Conservation (phyloP, 345 rosid species). For the Populus pruinosa region DNA sequence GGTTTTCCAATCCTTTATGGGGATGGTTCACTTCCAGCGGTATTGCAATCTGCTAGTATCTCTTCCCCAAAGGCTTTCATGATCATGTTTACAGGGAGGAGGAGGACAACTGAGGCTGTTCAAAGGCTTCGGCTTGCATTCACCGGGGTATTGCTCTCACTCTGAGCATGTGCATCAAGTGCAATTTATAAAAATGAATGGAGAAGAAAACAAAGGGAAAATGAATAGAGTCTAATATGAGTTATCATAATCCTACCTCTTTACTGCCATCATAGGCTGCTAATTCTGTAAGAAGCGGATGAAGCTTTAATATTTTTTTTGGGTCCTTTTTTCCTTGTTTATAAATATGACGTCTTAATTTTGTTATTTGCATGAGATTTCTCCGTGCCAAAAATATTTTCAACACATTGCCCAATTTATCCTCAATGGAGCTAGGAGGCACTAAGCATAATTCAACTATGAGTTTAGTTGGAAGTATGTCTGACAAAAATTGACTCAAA, state of each 20-base stretch:
- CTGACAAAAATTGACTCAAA: too few species aligned
- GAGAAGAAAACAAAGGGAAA: background rate
- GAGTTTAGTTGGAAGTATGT: too few species aligned
- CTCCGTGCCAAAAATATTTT: background rate
- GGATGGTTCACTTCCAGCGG: conserved; percentile 83
- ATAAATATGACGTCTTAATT: too few species aligned
- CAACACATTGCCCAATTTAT: background rate
- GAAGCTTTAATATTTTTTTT: background rate
- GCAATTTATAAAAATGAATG: background rate
- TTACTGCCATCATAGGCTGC: background rate
- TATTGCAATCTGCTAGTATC: conserved; percentile 84
- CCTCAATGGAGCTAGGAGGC: background rate
- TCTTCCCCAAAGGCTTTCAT: conserved; percentile 86
- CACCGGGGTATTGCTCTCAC: conserved; percentile 51
- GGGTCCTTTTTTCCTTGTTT: too few species aligned
- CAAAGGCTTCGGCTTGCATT: conserved; percentile 87
- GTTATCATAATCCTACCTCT: background rate
- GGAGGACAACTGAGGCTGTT: conserved; percentile 77
- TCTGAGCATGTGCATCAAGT: background rate
- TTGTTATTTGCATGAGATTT: background rate
- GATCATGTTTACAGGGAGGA: conserved; percentile 84
- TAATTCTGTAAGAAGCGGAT: background rate
- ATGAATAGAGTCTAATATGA: background rate
- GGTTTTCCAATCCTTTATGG: conserved; percentile 90
- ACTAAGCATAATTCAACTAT: too few species aligned